Base-by-base conservation (phyloP, 805 yeast genomes). In the Saccharomycopsis babjevae region DNA sequence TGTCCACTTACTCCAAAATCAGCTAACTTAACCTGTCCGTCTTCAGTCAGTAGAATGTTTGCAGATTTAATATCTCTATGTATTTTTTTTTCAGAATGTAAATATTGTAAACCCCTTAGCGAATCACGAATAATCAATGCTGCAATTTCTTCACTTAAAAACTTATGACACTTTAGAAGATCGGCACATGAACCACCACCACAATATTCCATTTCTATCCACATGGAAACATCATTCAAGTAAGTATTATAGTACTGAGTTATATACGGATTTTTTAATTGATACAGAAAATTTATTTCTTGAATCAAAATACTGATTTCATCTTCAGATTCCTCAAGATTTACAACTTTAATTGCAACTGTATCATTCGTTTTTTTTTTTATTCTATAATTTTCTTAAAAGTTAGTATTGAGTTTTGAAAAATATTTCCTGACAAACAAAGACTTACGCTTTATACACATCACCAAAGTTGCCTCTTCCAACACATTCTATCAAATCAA, bases 1-100 rank as follows among this genome's bases (percentile, higher is more conserved):
- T 90, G 94, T 0, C 94, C 94, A 67, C 93, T 83, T 3, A 92
- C 97, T 1, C 98, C 98, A 76, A 92, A 92, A 73, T 93, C 98
- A 0, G 91, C 97, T 38, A 92, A 73, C 70, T 92, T 93, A 46
- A 92, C 83, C 34, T 76, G 74, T 0, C 96, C 97, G 2, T 69
- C 68, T 3, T 77, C 79, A 0, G 96, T 86, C 54, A 93, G 75
- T 50, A 92, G 75, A 18, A 92, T 86, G 69, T 92, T 92, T 4
- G 97, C 97, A 64, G 92, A 86, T 71, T 92, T 92, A 57, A 92
- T 83, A 72, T 92, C 98, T 55, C 98, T 79, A 71, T 92, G 98
- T 46, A 93, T 88, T 66, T 85, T 88, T 32, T 78, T 78, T 68
- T 89, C 86, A 11, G 74, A 71, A 70, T 93, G 97, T 57, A 93